Conservation (phyloP, 2,329 filamentous ascomycete genomes). For the Colletotrichum theobromicola region DNA sequence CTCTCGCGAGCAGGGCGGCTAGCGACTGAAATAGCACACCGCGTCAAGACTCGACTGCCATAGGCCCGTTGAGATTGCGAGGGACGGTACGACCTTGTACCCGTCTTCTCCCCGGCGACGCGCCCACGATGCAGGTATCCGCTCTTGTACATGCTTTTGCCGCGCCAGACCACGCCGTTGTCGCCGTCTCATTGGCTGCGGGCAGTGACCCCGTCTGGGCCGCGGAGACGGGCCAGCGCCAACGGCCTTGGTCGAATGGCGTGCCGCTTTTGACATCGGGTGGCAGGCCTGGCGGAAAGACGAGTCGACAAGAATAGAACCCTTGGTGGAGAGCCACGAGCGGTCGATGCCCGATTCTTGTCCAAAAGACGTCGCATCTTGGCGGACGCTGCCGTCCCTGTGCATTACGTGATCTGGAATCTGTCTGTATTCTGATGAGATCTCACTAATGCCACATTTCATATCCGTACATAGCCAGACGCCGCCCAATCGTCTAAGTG, state of each 20-base stretch:
- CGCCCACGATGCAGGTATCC: slow-evolving; percentile 18
- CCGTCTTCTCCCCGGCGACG: slow-evolving; percentile 7
- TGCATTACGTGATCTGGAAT: neutral
- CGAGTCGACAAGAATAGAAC: slow-evolving; percentile 8
- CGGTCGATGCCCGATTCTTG: neutral
- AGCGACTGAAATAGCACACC: slow-evolving; percentile 10
- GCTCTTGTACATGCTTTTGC: slow-evolving; percentile 19
- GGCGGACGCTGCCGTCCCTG: neutral
- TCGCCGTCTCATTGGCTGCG: neutral
- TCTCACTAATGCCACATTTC: slow-evolving; percentile 1
- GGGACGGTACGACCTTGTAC: neutral
- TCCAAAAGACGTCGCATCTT: neutral
- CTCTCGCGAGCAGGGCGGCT: neutral
- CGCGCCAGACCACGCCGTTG: slow-evolving; percentile 11
- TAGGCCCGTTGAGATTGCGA: neutral
- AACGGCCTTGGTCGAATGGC: slow-evolving; percentile 2
- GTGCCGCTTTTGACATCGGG: neutral
- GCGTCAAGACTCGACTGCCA: neutral
- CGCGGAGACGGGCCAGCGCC: slow-evolving; percentile 6
- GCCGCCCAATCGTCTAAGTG: slow-evolving; percentile 3
- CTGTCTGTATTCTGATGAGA: slow-evolving; percentile 3
- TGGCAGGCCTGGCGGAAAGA: neutral
- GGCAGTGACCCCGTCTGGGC: neutral
- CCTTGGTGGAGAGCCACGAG: neutral
- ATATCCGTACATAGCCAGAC: neutral